These are phyloP conservation scores for Symbiotaphrina buchneri DNA, from an alignment of 495 filamentous ascomycete genomes.

Conservation along the genomic window DNA sequence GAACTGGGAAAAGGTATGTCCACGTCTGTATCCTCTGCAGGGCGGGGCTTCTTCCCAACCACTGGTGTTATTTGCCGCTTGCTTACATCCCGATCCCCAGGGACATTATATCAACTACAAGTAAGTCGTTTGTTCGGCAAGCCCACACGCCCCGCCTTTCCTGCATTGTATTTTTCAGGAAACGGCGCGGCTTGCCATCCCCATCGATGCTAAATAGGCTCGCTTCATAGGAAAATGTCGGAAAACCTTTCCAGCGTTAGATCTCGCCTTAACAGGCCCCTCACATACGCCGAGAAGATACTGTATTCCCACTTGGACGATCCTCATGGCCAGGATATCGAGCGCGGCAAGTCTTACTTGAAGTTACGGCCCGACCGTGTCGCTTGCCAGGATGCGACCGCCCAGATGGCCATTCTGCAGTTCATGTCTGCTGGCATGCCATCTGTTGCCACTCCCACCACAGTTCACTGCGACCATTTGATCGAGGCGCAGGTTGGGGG, in stretches of 20 bases:
- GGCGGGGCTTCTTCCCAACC: background rate
- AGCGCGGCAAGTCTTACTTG: conserved; percentile 88
- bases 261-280: conserved; percentile 65
- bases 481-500: conserved; percentile 95
- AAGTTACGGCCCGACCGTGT: conserved; percentile 93
- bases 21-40: background rate
- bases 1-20: conserved; percentile 41
- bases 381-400: conserved; percentile 97
- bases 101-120: conserved; percentile 68
- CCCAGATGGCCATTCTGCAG: conserved; percentile 98
- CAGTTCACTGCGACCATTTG: conserved; percentile 98
- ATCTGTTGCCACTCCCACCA: conserved; percentile 81
- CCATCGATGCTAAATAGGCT: background rate
- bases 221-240: conserved; percentile 72
- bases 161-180: background rate
- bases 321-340: conserved; percentile 83
- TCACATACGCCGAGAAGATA: conserved; percentile 95
- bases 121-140: conserved; percentile 14
- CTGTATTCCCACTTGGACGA: conserved; percentile 98
- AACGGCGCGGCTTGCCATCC: background rate
- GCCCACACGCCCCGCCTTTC: background rate
- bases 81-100: conserved; percentile 10
- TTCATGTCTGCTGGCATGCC: conserved; percentile 98
- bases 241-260: conserved; percentile 90
- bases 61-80: too few relatives aligned